Evolutionary conservation across 2,329 filamentous ascomycete genomes (phyloP), one percentile per base, ranked within the genome.

Genomic region (Neopestalotiopsis sp.): DNA sequence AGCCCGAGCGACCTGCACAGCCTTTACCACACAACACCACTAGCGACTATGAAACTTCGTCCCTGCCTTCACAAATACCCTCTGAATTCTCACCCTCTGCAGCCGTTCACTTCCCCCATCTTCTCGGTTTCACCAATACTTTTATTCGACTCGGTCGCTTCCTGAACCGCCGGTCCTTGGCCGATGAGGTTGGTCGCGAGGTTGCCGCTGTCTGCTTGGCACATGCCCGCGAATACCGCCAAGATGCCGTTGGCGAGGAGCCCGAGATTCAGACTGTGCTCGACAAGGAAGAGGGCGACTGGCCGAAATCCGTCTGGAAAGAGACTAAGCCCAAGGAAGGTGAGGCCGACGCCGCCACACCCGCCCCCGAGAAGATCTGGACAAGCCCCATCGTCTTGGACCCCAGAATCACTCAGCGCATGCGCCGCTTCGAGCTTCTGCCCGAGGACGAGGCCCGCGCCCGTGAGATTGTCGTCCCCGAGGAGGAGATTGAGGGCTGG

Each of bases 111-210:
- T 93, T 97, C 80, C 95, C 95, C 1, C 95, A 98, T 79, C 88
- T 98, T 69, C 91, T 99, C 38, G 96, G 96, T 70, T 97, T 99
- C 84, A 84, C 93, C 71, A 95, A 96, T 82, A 98, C 95, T 2
- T 93, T 94, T 0, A 92, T 91, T 72, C 91, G 96, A 70, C 86
- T 98, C 70, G 92, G 92, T 77, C 92, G 96, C 72, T 99, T 95
- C 86, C 85, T 99, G 70, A 97, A 92, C 79, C 91, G 92, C 70
- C 92, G 96, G 67, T 83, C 89, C 71, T 86, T 97, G n/a, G 95
- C 95, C 71, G 95, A 99, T 77, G 87, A 91, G 60, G 90, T 98
- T 70, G 96, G 96, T 65, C 91, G 93, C 57, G 90, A 98, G 72
- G 94, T 97, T 20, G 95, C 95, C 0, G 92, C 94, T 45, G 90